These are phyloP conservation scores for Sophora flavescens DNA, from an alignment of 306 rosid species.

Conservation along the genomic window DNA sequence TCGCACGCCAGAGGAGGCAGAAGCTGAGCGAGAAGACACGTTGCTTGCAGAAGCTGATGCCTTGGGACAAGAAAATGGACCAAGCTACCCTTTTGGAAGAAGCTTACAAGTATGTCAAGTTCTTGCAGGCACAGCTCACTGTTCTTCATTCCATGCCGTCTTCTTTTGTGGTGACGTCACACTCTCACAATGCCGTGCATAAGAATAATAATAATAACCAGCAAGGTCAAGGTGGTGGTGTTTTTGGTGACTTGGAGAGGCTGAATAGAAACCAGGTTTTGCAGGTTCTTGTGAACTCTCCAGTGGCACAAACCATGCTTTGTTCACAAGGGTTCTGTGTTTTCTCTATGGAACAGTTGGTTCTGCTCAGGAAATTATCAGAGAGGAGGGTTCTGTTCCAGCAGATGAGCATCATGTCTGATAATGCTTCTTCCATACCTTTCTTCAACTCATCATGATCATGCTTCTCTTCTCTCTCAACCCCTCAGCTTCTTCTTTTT, in stretches of 20 bases:
- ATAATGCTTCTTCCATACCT: slow-evolving; percentile 37
- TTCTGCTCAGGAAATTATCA: slow-evolving; percentile 44
- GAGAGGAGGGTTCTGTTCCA: slow-evolving; percentile 32
- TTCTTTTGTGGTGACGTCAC: neutral
- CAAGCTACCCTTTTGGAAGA: slow-evolving; percentile 72
- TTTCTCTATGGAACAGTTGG: slow-evolving; percentile 70
- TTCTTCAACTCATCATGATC: slow-evolving; percentile 6
- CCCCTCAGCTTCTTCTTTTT: too few species aligned
- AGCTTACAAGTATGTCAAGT: slow-evolving; percentile 76
- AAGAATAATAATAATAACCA: too few species aligned
- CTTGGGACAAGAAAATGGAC: slow-evolving; percentile 92
- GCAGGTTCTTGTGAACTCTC: slow-evolving; percentile 80
- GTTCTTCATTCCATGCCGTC: slow-evolving; percentile 75
- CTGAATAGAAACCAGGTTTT: slow-evolving; percentile 70
- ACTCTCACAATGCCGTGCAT: too few species aligned
- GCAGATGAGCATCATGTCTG: neutral
- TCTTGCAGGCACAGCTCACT: slow-evolving; percentile 72
- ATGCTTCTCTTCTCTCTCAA: too few species aligned
- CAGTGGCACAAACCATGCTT: slow-evolving; percentile 74
- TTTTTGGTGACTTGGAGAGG: slow-evolving; percentile 58
- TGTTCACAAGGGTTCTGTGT: slow-evolving; percentile 71
- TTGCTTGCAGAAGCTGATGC: slow-evolving; percentile 80
- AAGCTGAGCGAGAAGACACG: slow-evolving; percentile 85
- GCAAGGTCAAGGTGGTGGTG: neutral
- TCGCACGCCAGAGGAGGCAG: slow-evolving; percentile 73